These are phyloP conservation scores for Coprinopsis cinerea DNA, from an alignment of 768 basidiomycete species.

Conservation along the genomic window DNA sequence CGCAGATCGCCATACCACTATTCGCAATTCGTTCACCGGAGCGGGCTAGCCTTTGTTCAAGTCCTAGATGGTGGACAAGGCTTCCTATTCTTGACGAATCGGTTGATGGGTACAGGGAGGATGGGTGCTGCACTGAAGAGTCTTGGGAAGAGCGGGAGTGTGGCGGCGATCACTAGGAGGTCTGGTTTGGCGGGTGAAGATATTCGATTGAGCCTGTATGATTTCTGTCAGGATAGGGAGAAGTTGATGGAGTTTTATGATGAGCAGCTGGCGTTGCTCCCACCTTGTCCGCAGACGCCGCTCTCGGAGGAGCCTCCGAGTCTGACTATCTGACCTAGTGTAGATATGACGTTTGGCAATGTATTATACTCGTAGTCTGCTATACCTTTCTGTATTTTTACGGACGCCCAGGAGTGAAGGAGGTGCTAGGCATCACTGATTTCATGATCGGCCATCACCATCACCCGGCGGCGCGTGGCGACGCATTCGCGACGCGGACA, in stretches of 20 bases:
- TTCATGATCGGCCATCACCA: too few species aligned
- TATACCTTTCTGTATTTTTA: too few species aligned
- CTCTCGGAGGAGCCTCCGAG: too few species aligned
- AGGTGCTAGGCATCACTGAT: too few species aligned
- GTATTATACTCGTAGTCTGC: too few species aligned
- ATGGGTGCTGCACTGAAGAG: conserved; percentile 49
- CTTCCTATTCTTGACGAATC: conserved; percentile 86
- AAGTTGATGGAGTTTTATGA: conserved; percentile 65
- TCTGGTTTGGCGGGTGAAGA: conserved; percentile 61
- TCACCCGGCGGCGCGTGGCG: too few species aligned
- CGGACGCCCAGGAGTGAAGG: too few species aligned
- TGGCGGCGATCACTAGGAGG: conserved; percentile 47
- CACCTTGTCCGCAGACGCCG: conserved; percentile 19
- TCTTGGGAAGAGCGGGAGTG: conserved; percentile 41
- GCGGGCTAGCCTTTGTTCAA: conserved; percentile 87
- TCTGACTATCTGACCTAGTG: too few species aligned
- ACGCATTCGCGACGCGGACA: too few species aligned
- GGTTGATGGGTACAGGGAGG: conserved; percentile 69
- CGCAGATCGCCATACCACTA: conserved; percentile 70
- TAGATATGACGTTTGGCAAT: too few species aligned
- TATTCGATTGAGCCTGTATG: conserved; percentile 52
- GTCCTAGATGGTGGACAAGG: conserved; percentile 75
- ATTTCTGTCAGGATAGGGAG: conserved; percentile 58
- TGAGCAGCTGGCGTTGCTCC: conserved; percentile 53
- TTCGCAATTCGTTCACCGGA: conserved; percentile 89